phyloP scores from a whole-genome alignment of 1,284 basidiomycete species.

The Tilletia walkeri region DNA sequence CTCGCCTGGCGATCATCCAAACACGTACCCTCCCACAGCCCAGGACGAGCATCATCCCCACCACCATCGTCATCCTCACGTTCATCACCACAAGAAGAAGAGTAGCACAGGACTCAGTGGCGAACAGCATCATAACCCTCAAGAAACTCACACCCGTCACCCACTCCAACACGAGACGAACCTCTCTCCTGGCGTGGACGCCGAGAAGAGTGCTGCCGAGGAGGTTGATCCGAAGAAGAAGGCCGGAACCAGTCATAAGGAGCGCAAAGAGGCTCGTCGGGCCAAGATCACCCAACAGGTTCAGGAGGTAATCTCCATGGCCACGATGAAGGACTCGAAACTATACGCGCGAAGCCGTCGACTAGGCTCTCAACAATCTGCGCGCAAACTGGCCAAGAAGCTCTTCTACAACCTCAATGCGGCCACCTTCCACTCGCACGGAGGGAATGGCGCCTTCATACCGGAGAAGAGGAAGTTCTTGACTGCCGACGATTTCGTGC shows the following conservation, averaged over 20 bases:
- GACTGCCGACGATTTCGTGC: constrained; percentile 63
- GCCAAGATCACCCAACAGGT: constrained; percentile 29
- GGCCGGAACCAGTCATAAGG: not conserved
- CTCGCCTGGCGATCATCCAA: not conserved
- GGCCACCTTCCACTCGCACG: not conserved
- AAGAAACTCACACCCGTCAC: not conserved
- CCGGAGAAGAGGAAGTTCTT: constrained; percentile 38
- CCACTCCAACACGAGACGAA: too few species aligned
- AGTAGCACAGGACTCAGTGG: not conserved
- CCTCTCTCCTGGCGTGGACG: too few species aligned
- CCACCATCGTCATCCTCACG: constrained; percentile 22
- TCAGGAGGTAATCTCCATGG: constrained; percentile 40
- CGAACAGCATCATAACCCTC: constrained; percentile 7
- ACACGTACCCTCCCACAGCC: not conserved
- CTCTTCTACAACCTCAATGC: constrained; percentile 64
- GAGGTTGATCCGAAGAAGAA: too few species aligned
- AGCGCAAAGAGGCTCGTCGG: constrained; percentile 18
- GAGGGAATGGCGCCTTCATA: not conserved
- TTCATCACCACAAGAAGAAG: constrained; percentile 24
- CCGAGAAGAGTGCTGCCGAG: too few species aligned
- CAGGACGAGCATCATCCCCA: constrained; percentile 27
- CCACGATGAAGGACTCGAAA: constrained; percentile 52
- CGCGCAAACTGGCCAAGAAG: constrained; percentile 70
- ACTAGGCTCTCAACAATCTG: constrained; percentile 64
- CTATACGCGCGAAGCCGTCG: constrained; percentile 39